Base-by-base conservation (phyloP, 202 grass and related monocot species). In the Schoenoplectus tabernaemontani region DNA sequence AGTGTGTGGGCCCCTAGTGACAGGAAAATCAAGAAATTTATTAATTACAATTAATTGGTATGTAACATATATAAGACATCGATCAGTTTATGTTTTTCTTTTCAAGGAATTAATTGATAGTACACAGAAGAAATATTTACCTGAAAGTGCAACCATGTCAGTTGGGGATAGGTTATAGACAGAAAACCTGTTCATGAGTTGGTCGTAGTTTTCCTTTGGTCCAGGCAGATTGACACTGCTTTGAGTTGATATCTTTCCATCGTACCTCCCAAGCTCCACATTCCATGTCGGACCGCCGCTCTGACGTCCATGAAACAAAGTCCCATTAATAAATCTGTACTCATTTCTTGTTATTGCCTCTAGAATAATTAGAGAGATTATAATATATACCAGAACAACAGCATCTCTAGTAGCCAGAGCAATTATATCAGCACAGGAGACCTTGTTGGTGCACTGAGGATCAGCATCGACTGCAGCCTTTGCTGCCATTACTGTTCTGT, bases 341-440 rank as follows among this genome's bases (percentile, higher is more conserved):
- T 33, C 38, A 70, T n/a, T 38, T 38, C 17, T 53, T 43, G 19
- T 22, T 67, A 23, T 43, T 68, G 3, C 64, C 38, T 43, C 17
- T 43, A 23, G n/a, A 68, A 70, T 1, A 26, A 23, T 70, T 46
- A 70, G 20, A 46, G 22, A 71, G 16, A 41, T 7, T 26, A 26
- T 82, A n/a, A n/a, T n/a, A n/a, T n/a, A n/a, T 78, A 86, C 84
- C 70, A 86, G 43, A 32, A 58, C 26, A 23, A 86, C 71, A 15
- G 56, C 66, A 70, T 86, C 84, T 66, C 84, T 57, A 5, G 84
- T 24, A 47, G 84, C 84, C 41, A 86, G 80, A 23, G 79, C 84
- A 9, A 86, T 39, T 9, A 86, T 82, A 59, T 86, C 84, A 34
- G 79, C 84, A 58, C 84, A 86, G 44, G 84, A 86, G 23, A 86